Evolutionary conservation across 306 rosid species (phyloP).

Genomic region (Vigna unguiculata): DNA sequence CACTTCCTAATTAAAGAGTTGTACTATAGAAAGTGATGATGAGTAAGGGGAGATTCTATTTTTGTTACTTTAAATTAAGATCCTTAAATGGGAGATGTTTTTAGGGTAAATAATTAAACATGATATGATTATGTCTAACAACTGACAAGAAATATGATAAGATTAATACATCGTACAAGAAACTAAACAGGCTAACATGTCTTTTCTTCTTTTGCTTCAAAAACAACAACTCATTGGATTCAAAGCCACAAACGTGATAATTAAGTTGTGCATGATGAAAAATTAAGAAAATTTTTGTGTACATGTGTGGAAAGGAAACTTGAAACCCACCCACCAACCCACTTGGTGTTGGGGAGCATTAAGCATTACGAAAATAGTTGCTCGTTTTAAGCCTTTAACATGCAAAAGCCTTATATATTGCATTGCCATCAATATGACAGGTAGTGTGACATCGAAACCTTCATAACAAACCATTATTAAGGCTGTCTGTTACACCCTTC

Average conservation of each 20-base stretch:
- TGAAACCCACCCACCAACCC: constrained; percentile 50
- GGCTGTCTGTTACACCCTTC: neutral
- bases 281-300: neutral
- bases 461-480: neutral
- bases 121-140: constrained; percentile 43
- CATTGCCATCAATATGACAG: constrained; percentile 26
- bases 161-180: constrained; percentile 15
- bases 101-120: constrained; percentile 26
- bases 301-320: neutral
- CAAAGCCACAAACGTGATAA: neutral
- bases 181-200: neutral
- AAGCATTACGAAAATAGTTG: constrained; percentile 39
- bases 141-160: constrained; percentile 30
- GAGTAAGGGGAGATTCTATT: neutral
- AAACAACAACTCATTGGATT: neutral
- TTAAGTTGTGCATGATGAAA: neutral
- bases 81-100: neutral
- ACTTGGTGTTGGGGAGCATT: constrained; percentile 40
- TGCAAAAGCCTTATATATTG: constrained; percentile 34
- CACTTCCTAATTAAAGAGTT: neutral
- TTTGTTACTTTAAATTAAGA: neutral
- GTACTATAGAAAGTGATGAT: neutral
- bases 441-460: constrained; percentile 21
- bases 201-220: neutral
- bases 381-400: constrained; percentile 37